Evolutionary conservation across 257 asterid genomes (phyloP).

Genomic region (Rauvolfia tetraphylla): DNA sequence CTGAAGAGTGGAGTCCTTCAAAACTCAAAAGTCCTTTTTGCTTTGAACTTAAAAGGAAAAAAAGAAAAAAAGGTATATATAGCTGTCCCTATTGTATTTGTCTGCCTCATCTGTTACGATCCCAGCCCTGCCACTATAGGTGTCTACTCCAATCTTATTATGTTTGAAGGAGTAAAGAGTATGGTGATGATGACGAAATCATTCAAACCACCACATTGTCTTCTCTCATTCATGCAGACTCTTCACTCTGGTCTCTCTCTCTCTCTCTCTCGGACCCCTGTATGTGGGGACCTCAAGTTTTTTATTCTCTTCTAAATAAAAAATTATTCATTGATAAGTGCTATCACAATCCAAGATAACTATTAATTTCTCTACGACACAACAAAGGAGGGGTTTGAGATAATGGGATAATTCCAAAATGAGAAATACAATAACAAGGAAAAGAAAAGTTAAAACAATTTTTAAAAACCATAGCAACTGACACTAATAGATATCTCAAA

Average conservation of each 20-base stretch:
- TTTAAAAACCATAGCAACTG: no score
- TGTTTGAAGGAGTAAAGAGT: slow-evolving; percentile 8
- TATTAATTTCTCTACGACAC: no score
- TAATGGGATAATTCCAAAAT: no score
- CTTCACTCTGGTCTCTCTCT: neutral
- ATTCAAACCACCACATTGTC: slow-evolving; percentile 12
- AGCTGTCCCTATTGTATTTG: slow-evolving; percentile 17
- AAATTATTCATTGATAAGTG: no score
- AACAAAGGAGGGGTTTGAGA: no score
- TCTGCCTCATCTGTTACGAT: slow-evolving; percentile 27
- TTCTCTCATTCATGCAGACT: slow-evolving; percentile 11
- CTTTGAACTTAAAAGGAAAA: neutral
- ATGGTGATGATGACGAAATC: slow-evolving; percentile 27
- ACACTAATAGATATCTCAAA: no score
- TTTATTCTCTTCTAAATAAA: no score
- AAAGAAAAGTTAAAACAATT: no score
- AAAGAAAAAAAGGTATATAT: neutral
- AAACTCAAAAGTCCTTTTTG: neutral
- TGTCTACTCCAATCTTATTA: slow-evolving; percentile 9
- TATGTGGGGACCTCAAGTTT: neutral
- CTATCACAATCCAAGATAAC: no score
- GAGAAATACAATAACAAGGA: no score
- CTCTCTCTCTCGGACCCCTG: neutral
- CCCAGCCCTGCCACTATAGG: slow-evolving; percentile 12
- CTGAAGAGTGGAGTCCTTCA: neutral